Percentiles rank a stretch among this genome's conserved stretches.
These are phyloP conservation scores for Polygonum maritimum DNA, from an alignment of 148 eudicot species.

Conservation along the genomic window DNA sequence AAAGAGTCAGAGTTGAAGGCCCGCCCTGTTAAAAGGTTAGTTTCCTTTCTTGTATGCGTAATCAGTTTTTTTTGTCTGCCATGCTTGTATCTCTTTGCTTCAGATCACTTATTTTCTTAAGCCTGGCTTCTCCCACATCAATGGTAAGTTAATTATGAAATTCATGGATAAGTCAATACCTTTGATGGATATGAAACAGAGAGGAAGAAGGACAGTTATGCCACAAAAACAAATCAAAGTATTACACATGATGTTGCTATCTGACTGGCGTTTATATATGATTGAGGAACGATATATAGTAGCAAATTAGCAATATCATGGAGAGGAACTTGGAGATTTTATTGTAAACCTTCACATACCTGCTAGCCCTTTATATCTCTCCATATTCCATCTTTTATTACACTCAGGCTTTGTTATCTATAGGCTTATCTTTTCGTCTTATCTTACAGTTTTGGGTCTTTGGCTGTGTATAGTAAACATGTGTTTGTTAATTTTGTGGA, in stretches of 20 bases:
- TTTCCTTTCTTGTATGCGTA: not conserved
- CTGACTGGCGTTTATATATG: not conserved
- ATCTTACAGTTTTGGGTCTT: too few species aligned
- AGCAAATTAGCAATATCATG: not conserved
- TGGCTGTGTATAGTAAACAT: too few species aligned
- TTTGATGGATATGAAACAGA: not conserved
- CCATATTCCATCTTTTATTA: not conserved
- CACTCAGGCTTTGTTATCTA: not conserved
- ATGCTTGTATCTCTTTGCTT: not conserved
- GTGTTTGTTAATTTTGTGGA: too few species aligned
- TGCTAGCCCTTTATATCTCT: not conserved
- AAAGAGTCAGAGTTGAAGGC: conserved; percentile 92
- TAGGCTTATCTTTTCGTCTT: too few species aligned
- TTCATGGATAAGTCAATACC: not conserved
- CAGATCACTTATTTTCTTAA: not conserved
- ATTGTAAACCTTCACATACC: not conserved
- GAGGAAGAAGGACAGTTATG: not conserved
- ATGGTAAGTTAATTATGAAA: not conserved
- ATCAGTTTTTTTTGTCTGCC: not conserved
- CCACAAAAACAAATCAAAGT: not conserved
- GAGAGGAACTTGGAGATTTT: not conserved
- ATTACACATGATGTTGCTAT: not conserved
- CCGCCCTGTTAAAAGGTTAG: conserved; percentile 96
- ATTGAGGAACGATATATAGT: not conserved
- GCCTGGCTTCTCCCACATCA: not conserved